Evolutionary conservation across 768 basidiomycete genomes (phyloP).

Genomic region (Psilocybe sp.): DNA sequence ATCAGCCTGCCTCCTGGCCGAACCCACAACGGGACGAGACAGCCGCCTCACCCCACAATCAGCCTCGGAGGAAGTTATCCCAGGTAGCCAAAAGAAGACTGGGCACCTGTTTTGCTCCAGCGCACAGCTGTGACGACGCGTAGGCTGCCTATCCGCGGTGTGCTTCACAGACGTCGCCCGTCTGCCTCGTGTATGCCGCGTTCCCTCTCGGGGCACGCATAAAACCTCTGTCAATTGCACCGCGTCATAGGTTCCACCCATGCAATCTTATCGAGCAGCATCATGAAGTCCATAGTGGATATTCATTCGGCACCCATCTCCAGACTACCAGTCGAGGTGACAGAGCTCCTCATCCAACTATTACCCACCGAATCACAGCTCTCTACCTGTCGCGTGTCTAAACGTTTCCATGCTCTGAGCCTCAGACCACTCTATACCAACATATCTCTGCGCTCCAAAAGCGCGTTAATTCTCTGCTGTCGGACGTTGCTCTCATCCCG

Average conservation of each 20-base stretch:
- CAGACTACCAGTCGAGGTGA: conserved; percentile 32
- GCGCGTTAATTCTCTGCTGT: conserved; percentile 30
- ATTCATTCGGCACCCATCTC: conserved; percentile 13
- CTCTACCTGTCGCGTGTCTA: conserved; percentile 30
- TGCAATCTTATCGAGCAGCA: conserved; percentile 10
- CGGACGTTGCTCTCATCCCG: conserved; percentile 26
- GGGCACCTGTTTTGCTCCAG: background rate
- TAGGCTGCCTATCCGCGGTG: conserved; percentile 4
- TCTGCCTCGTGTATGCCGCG: conserved; percentile 16
- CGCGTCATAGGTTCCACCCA: conserved; percentile 8
- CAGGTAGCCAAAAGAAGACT: too few relatives aligned
- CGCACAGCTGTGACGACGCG: conserved; percentile 4
- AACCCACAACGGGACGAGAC: too few relatives aligned
- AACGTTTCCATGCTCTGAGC: conserved; percentile 28
- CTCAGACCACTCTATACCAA: conserved; percentile 30
- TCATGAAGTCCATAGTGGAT: conserved; percentile 16
- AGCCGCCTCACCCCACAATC: too few relatives aligned
- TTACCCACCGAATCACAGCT: conserved; percentile 25
- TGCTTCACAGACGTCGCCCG: conserved; percentile 6
- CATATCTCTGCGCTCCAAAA: conserved; percentile 26
- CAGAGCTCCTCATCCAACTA: conserved; percentile 30
- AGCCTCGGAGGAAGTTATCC: too few relatives aligned
- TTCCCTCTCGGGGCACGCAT: conserved; percentile 6
- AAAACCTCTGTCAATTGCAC: background rate
- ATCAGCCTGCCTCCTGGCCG: background rate